Evolutionary conservation across 371 early-diverging fungal genomes (phyloP), one percentile per base, ranked within the genome.

Genomic region (Fennellomyces sp.): DNA sequence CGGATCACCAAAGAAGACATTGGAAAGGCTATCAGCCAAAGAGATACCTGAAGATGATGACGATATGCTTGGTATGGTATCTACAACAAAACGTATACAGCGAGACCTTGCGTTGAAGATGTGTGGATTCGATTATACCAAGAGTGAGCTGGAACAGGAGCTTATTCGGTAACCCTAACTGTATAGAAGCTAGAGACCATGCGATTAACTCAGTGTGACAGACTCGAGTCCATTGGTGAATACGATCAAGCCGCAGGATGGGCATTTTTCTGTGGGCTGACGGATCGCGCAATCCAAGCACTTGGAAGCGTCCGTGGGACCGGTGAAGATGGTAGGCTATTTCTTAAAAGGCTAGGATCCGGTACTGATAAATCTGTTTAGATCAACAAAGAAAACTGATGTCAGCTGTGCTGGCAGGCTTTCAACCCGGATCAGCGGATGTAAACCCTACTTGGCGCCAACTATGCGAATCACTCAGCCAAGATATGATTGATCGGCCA

Each of bases 211-310:
- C 28, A 54, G 36, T 28, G 38, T 50, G 1, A 31, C 63, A 85
- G 89, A 42, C 65, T 95, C 54, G 93, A 95, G 64, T 54, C 63
- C 21, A 70, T 68, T 8, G 87, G 84, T 5, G 81, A 91, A 51
- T 91, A 77, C 66, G 94, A 92, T 60, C 85, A 87, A 41, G 95
- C 96, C 2, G 95, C 97, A 6, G 93, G 85, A 13, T 84, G 87
- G 82, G 92, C 95, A 3, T 81, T 97, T 45, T 92, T 97, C 54
- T 87, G 92, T 70, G 90, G 88, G 29, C 75, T 84, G 56, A 72
- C 89, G 10, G 85, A 83, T 50, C 79, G 92, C 41, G 91, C 94
- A 2, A 83, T 97, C 13, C 72, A 85, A 64, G 82, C 89, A 5
- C 76, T 97, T 25, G 81, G 86, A 30, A 70, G 66, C 25, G 60